phyloP scores from a whole-genome alignment of 2,329 filamentous ascomycete species.

The Aulographum hederae region DNA sequence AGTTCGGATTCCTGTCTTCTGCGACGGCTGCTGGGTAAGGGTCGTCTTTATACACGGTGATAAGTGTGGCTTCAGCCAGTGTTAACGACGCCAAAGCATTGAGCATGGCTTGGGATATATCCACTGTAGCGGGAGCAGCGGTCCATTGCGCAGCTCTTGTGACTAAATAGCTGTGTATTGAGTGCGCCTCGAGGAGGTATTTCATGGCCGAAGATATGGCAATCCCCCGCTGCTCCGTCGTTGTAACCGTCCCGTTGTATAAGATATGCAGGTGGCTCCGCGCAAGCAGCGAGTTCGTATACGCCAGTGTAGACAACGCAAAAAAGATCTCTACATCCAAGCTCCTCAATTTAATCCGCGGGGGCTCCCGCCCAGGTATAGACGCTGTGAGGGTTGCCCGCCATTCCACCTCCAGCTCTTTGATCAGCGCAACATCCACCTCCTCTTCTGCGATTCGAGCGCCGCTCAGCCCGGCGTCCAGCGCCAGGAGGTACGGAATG shows the following conservation, averaged over 20 bases:
- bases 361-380: slow-evolving; percentile 42
- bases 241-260: slow-evolving; percentile 40
- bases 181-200: slow-evolving; percentile 58
- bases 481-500: slow-evolving; percentile 62
- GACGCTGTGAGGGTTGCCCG: slow-evolving; percentile 45
- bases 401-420: slow-evolving; percentile 59
- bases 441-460: slow-evolving; percentile 37
- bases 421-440: slow-evolving; percentile 48
- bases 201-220: slow-evolving; percentile 55
- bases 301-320: slow-evolving; percentile 57
- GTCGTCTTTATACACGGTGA: slow-evolving; percentile 86
- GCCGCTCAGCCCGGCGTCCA: slow-evolving; percentile 53
- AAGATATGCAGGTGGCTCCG: slow-evolving; percentile 55
- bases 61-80: slow-evolving; percentile 72
- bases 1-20: slow-evolving; percentile 63
- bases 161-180: slow-evolving; percentile 57
- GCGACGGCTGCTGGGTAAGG: slow-evolving; percentile 72
- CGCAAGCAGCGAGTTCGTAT: slow-evolving; percentile 54
- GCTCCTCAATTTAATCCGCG: slow-evolving; percentile 51
- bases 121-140: slow-evolving; percentile 13
- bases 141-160: slow-evolving; percentile 29
- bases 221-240: slow-evolving; percentile 2
- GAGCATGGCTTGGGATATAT: slow-evolving; percentile 24
- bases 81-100: slow-evolving; percentile 40
- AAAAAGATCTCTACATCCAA: slow-evolving; percentile 76